Base-by-base conservation (phyloP, 495 filamentous ascomycete genomes). In the Lasiosphaeris hirsuta region DNA sequence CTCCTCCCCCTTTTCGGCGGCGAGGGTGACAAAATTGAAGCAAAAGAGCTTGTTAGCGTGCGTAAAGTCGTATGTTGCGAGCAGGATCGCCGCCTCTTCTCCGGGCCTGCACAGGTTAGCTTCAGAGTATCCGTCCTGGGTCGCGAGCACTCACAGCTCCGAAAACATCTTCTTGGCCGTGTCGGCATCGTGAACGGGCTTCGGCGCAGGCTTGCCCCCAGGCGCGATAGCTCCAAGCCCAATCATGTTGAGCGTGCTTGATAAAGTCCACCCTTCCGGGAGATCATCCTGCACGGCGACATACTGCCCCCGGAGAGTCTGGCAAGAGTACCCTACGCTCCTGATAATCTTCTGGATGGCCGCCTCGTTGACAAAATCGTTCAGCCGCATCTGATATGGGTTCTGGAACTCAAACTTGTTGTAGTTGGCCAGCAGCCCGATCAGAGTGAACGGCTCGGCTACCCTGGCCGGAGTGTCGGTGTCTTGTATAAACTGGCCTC, bases 391-490 rank as follows among this genome's bases (percentile, higher is more conserved):
- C 65, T 93, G 88, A 65, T 98, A 98, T 7, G 94, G 94, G 62
- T 98, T 98, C 72, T 96, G 94, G 56, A 95, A 90, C 74, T 98
- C 94, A 64, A 97, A 98, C 72, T 97, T 98, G 81, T 97, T 97
- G 81, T 97, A 97, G 72, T 98, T 98, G 61, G 89, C 90, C 53
- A 98, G 75, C n/a, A 96, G 75, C 7, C 93, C 95, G 5, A 96
- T 75, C 39, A 97, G 80, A 33, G 87, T 81, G 56, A 97, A 92
- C 1, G 93, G 88, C 53, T 89, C 83, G 23, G 90, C 78, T 45
- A 81, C 82, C 60, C 84, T 75, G 1, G 78, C 69, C 3, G 80
- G 72, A 48, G 77, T 79, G 37, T 92, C 87, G 10, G 84, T 81
- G 55, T 96, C 91, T 75, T 96, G 90, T 53, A 96, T 85, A 67